These are phyloP conservation scores for Adansonia rubrostipa DNA, from an alignment of 441 rosid species.

Conservation along the genomic window DNA sequence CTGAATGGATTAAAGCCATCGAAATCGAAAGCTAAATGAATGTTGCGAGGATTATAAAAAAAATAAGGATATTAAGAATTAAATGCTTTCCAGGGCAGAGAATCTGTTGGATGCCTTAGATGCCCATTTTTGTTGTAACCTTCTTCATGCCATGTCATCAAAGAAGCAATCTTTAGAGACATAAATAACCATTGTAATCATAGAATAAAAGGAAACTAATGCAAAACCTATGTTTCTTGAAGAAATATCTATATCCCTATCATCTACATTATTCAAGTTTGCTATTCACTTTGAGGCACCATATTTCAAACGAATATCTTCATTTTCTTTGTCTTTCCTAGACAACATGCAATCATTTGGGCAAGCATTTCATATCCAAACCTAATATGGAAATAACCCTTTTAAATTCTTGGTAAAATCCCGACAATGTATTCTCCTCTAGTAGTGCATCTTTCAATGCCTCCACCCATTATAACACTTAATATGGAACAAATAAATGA, in stretches of 20 bases:
- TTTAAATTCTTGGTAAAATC: too few relatives aligned
- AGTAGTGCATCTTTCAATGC: too few relatives aligned
- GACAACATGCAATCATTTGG: too few relatives aligned
- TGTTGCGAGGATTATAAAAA: neutral
- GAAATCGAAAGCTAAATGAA: neutral
- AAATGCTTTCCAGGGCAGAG: neutral
- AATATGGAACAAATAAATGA: too few relatives aligned
- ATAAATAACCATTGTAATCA: neutral
- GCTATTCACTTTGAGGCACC: neutral
- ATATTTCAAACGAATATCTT: neutral
- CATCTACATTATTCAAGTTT: neutral
- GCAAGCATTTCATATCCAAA: too few relatives aligned
- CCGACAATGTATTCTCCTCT: too few relatives aligned
- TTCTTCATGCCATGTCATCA: too few relatives aligned
- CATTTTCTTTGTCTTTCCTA: too few relatives aligned
- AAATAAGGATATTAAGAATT: neutral
- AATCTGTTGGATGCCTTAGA: neutral
- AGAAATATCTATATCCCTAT: neutral
- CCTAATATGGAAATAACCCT: too few relatives aligned
- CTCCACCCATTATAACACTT: too few relatives aligned
- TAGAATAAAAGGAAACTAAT: neutral
- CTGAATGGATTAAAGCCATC: neutral
- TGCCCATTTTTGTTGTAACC: neutral
- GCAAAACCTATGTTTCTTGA: neutral
- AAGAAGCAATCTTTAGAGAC: neutral